A percentile compares a stretch with the other conserved stretches of the same genome.
Conservation (phyloP, 2,329 filamentous ascomycete genomes). For the Zasmidium cellare region DNA sequence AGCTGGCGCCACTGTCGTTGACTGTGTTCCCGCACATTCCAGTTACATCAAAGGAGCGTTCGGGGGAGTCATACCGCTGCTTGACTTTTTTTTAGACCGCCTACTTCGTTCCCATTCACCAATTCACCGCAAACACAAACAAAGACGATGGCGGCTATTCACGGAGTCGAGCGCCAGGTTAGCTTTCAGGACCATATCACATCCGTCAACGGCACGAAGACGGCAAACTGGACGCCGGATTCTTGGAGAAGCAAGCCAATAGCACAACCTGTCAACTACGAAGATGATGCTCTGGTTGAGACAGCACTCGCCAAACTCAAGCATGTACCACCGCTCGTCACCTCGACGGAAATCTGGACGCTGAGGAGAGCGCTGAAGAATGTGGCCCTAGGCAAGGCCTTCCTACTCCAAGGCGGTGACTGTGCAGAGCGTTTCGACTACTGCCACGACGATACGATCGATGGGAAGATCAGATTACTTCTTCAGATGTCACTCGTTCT, state of each 20-base stretch:
- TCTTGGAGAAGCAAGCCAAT: constrained; percentile 79
- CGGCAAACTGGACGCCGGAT: constrained; percentile 56
- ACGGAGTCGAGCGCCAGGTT: neutral
- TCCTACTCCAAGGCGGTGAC: constrained; percentile 93
- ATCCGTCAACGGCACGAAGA: constrained; percentile 1
- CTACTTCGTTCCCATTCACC: neutral
- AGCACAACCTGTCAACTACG: constrained; percentile 72
- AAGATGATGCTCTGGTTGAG: constrained; percentile 60
- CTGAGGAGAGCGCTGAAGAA: constrained; percentile 78
- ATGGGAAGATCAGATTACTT: constrained; percentile 94
- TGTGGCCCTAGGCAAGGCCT: constrained; percentile 86
- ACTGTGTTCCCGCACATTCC: neutral
- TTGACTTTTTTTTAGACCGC: neutral
- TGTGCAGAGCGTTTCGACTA: constrained; percentile 98
- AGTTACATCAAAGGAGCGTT: neutral
- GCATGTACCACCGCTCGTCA: constrained; percentile 74
- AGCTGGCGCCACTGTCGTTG: neutral
- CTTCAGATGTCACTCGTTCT: constrained; percentile 96
- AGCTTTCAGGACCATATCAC: constrained; percentile 1
- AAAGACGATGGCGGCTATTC: neutral
- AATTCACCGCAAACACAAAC: neutral
- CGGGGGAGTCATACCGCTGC: neutral
- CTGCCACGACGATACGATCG: constrained; percentile 83
- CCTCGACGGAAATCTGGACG: constrained; percentile 74
- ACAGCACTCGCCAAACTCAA: constrained; percentile 65